These are phyloP conservation scores for Macrocystidia cucumis DNA, from an alignment of 1,284 basidiomycete species.

Conservation along the genomic window DNA sequence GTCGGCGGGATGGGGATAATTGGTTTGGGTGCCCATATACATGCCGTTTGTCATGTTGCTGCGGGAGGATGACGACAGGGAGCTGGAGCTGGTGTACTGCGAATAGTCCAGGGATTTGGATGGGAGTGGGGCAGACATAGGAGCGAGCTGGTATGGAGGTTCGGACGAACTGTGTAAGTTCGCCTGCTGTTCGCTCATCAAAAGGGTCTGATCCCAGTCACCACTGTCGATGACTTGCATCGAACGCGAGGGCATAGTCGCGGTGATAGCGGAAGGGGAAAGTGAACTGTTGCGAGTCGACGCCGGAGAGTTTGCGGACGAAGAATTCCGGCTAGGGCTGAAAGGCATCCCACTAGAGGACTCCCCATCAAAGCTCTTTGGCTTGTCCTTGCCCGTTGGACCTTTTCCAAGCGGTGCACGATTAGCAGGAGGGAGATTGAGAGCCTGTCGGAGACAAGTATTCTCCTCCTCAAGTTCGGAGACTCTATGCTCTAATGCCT, in stretches of 20 bases:
- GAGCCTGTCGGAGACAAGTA: constrained; percentile 62
- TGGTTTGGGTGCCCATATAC: constrained; percentile 24
- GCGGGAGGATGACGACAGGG: constrained; percentile 27
- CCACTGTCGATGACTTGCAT: constrained; percentile 42
- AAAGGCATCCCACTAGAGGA: constrained; percentile 19
- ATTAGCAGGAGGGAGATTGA: constrained; percentile 71
- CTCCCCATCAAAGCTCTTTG: constrained; percentile 34
- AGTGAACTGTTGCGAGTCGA: constrained; percentile 31
- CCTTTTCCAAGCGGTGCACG: constrained; percentile 69
- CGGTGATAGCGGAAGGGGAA: constrained; percentile 32
- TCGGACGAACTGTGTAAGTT: constrained; percentile 24
- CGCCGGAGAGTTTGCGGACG: constrained; percentile 31
- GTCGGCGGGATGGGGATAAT: constrained; percentile 30
- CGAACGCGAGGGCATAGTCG: constrained; percentile 30
- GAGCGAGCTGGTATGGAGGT: constrained; percentile 31
- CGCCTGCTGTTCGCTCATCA: constrained; percentile 36
- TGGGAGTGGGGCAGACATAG: constrained; percentile 29
- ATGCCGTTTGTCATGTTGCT: constrained; percentile 19
- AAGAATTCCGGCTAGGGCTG: constrained; percentile 38
- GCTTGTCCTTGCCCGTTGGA: constrained; percentile 77
- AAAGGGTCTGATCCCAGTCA: constrained; percentile 51
- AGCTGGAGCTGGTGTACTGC: constrained; percentile 22
- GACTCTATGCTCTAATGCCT: constrained; percentile 81
- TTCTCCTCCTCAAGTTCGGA: constrained; percentile 84
- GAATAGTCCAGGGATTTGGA: constrained; percentile 28